Evolutionary conservation across 768 basidiomycete species (phyloP), one percentile per base, ranked within the genome.

Genomic region (Neoboletus magnificus): DNA sequence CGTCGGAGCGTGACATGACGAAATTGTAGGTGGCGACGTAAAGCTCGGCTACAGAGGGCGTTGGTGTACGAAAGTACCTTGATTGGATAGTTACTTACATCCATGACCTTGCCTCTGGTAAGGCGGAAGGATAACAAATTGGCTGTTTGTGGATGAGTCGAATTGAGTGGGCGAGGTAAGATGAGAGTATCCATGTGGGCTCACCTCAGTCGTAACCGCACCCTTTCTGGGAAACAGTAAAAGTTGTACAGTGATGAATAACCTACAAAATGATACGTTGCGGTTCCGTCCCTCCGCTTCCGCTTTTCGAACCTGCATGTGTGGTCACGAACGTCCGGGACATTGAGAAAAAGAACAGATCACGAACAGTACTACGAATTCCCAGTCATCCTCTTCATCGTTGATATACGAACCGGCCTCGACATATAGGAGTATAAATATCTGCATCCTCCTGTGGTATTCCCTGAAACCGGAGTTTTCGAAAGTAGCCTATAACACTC

Each of bases 241-340:
- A 99, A 99, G 18, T 91, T 90, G 69, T 95, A 98, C 37, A 98
- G 77, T 1, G 94, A 93, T 4, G 93, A 90, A 71, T 96, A 99
- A 11, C 96, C 96, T 45, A 89, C 81, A 62, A 98, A 97, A 73
- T 98, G 96, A 71, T 97, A 96, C 6, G 86, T 83, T 15, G 74
- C 60, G 4, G 77, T 76, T 57, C 79, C 73, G 8, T 82, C 76
- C 62, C 69, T 79, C 57, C 87, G 79, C 66, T 83, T 86, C 30
- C 92, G 84, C 63, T 88, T 91, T 72, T 98, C 93, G 68, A 85
- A 97, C 50, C 93, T 96, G 65, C 22, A 25, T 12, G 11, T 6
- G 46, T 20, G 20, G 49, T 62, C 43, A 64, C 15, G 33, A 49
- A 56, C 30, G 10, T 48, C 40, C 9, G 7, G 11, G 11, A 40